phyloP scores from a whole-genome alignment of 2,329 filamentous ascomycete genomes.

The Fusarium nodosum region DNA sequence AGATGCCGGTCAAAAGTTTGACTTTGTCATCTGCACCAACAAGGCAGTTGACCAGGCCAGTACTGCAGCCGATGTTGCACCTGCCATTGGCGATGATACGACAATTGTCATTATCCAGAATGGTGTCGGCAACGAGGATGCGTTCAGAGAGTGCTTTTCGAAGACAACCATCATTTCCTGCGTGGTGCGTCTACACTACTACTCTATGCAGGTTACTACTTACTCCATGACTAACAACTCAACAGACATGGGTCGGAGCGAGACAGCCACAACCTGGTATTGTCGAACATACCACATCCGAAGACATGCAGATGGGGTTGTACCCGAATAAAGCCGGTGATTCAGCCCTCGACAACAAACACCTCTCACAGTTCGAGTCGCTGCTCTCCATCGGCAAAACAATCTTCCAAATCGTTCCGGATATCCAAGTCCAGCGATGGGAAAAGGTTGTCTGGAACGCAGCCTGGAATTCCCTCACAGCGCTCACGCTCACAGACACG shows the following conservation, averaged over 20 bases:
- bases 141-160: slow-evolving; percentile 64
- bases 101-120: slow-evolving; percentile 73
- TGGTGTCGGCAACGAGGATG: slow-evolving; percentile 71
- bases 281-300: slow-evolving; percentile 64
- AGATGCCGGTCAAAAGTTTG: slow-evolving; percentile 32
- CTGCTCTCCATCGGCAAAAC: slow-evolving; percentile 60
- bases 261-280: slow-evolving; percentile 63
- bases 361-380: slow-evolving; percentile 58
- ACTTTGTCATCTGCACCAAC: slow-evolving; percentile 43
- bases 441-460: slow-evolving; percentile 72
- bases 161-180: slow-evolving; percentile 66
- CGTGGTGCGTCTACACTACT: slow-evolving; percentile 58
- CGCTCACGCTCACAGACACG: slow-evolving; percentile 67
- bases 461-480: slow-evolving; percentile 72
- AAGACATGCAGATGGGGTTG: slow-evolving; percentile 68
- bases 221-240: neutral
- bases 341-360: slow-evolving; percentile 50
- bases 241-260: slow-evolving; percentile 66
- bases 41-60: slow-evolving; percentile 42
- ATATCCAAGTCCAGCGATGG: slow-evolving; percentile 71
- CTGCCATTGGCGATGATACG: slow-evolving; percentile 58
- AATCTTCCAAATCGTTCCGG: slow-evolving; percentile 61
- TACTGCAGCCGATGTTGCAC: slow-evolving; percentile 42
- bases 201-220: accelerated
- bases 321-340: slow-evolving; percentile 58